A percentile compares a stretch with the other conserved stretches of the same genome.
These are phyloP conservation scores for Pseudogymnoascus sp. DNA, from an alignment of 2,329 filamentous ascomycete species.

Conservation along the genomic window DNA sequence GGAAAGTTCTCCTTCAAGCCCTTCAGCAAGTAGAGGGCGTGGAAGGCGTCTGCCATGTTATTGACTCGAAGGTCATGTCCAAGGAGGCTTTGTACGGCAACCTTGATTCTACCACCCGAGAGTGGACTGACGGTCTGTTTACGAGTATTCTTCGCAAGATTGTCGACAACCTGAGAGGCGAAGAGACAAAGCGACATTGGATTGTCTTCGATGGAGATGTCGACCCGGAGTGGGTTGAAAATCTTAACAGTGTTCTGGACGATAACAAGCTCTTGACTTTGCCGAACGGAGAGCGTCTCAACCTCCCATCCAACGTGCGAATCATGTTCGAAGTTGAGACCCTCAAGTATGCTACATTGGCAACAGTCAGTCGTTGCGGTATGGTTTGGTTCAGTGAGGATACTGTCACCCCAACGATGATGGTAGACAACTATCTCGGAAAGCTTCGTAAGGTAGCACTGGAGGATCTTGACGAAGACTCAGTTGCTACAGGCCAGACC, in stretches of 20 bases:
- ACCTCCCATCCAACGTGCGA: constrained; percentile 85
- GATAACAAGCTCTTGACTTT: constrained; percentile 97
- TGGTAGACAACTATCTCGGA: constrained; percentile 85
- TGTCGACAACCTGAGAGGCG: constrained; percentile 94
- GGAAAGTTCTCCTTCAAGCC: constrained; percentile 85
- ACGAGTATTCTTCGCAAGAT: constrained; percentile 97
- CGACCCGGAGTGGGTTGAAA: constrained; percentile 99
- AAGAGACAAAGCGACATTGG: constrained; percentile 96
- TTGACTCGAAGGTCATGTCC: constrained; percentile 99
- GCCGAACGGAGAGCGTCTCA: constrained; percentile 95
- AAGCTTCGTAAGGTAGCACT: constrained; percentile 75
- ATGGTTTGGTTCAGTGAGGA: constrained; percentile 99
- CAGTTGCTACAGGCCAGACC: constrained; percentile 63
- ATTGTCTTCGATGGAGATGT: constrained; percentile 99
- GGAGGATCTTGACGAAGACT: constrained; percentile 92
- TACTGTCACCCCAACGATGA: constrained; percentile 85
- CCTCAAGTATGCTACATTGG: constrained; percentile 91
- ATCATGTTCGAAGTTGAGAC: constrained; percentile 99
- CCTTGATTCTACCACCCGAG: constrained; percentile 89
- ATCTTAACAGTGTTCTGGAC: constrained; percentile 97
- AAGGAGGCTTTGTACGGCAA: constrained; percentile 96
- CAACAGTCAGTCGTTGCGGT: constrained; percentile 98
- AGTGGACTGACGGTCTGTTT: constrained; percentile 98
- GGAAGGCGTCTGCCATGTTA: constrained; percentile 93
- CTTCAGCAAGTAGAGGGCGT: constrained; percentile 82